Base-by-base conservation (phyloP, 768 basidiomycete species). In the Gloeopeniophorella convolvens region DNA sequence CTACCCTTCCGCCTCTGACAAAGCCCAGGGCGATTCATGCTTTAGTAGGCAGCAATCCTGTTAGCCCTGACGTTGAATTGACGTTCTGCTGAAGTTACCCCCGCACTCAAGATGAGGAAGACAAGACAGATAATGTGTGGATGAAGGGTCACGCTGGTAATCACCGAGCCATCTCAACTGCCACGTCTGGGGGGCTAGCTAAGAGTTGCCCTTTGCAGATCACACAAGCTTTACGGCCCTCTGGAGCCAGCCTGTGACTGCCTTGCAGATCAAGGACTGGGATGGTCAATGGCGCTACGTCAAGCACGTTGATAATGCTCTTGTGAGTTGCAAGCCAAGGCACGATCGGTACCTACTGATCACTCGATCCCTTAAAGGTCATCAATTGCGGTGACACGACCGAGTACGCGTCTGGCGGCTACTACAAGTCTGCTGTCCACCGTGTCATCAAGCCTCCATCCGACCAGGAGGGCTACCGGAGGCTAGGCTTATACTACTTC, bases 11-110 rank as follows among this genome's bases (percentile, higher is more conserved):
- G 2, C 13, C 20, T 27, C n/a, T 36, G 35, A 13, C 26, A 32
- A 28, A 4, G 20, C 5, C 8, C 46, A 82, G 81, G 76, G 5
- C 70, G 81, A 39, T 81, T 77, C 62, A 82, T 82, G 79, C 82
- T 83, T 66, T 83, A 83, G 80, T 79, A 24, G 11, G 77, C 46
- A 36, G 24, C 30, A 26, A 24, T 23, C 45, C 11, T 39, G 20
- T 15, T 27, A 13, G 32, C 16, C 11, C 4, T 15, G 20, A 33
- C n/a, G 12, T 3, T 20, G 35, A 26, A 16, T 35, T 57, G 30
- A 57, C 31, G 5, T 39, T 16, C 10, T 39, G 40, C 16, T 51
- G 3, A 33, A 70, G 68, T 46, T 64, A 66, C 45, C 68, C 66
- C 7, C 64, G 66, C 23, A 54, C 64, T 1, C 50, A 63, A 42